Percentiles rank a stretch among this genome's conserved stretches.
Evolutionary conservation across 495 filamentous ascomycete genomes (phyloP).

Genomic region (Oidiodendron maius): DNA sequence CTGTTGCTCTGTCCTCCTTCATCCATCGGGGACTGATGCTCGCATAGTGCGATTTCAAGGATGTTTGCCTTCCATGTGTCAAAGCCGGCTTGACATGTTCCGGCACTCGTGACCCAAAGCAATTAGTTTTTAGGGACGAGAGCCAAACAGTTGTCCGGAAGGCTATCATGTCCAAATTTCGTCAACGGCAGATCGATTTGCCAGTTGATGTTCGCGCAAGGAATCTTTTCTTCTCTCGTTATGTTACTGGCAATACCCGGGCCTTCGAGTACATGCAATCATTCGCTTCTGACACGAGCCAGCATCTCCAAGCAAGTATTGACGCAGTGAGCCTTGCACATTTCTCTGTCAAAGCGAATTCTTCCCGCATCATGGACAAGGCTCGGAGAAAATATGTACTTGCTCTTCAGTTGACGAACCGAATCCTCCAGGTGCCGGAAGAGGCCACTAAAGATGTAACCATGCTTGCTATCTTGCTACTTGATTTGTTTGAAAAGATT

Average conservation of each 20-base stretch:
- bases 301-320: background rate
- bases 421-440: background rate
- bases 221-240: background rate
- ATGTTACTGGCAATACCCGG: constrained; percentile 1
- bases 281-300: background rate
- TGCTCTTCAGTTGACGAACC: constrained; percentile 4
- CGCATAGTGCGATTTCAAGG: constrained; percentile 13
- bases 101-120: constrained; percentile 7
- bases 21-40: too few species aligned
- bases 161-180: too few species aligned
- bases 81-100: constrained; percentile 5
- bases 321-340: constrained; percentile 11
- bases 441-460: constrained; percentile 41
- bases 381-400: constrained; percentile 6
- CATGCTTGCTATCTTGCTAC: constrained; percentile 52
- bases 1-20: too few species aligned
- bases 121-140: constrained; percentile 7
- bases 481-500: too few species aligned
- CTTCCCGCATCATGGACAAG: background rate
- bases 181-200: background rate
- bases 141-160: constrained; percentile 1
- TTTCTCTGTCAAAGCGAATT: constrained; percentile 1
- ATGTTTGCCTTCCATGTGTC: constrained; percentile 8
- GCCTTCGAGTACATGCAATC: constrained; percentile 2
- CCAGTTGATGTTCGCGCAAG: constrained; percentile 2